Base-by-base conservation (phyloP, 2,329 filamentous ascomycete genomes). In the Tothia fuscella region DNA sequence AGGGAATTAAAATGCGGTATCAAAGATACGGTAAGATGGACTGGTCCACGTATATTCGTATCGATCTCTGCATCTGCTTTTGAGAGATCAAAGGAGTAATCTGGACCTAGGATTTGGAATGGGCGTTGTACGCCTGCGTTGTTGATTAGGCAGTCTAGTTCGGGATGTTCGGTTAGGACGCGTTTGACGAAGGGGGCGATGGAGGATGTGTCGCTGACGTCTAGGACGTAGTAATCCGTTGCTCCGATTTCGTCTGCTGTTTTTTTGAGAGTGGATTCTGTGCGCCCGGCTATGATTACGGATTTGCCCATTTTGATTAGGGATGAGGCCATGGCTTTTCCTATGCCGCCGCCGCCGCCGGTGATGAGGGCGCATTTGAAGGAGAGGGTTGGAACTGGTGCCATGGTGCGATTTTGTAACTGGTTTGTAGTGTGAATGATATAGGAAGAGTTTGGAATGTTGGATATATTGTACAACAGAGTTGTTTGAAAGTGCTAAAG, bases 71-170 rank as follows among this genome's bases (percentile, higher is more conserved):
- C 58, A 46, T 76, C 72, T 0, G 70, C 71, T 70, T 10, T 51
- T 19, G 0, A 74, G n/a, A n/a, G 58, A 31, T 32, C 26, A 12
- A 44, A 28, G 17, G 73, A 68, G 21, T 67, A 61, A 16, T 44
- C 49, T 10, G 46, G 42, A 6, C 47, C 46, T 51, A 59, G 61
- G 1, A 72, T 59, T 13, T 70, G 54, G 1, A 78, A 61, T 0
- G 71, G 73, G 2, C 70, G 57, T 51, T 77, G 72, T 1, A 76
- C 68, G 2, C 72, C 72, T 0, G 72, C 72, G 42, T 78, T 76
- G 57, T 76, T 77, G 51, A 77, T 58, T 0, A 77, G 51, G 47
- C 71, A 76, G 54, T 78, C 72, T 2, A 76, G 52, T 5, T 73
- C 66, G 0, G 68, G 70, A 49, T 76, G 67, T 5, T 73, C 65